These are phyloP conservation scores for Ulota crispa DNA, from an alignment of 225 moss, liverwort and hornwort genomes.

Conservation along the genomic window DNA sequence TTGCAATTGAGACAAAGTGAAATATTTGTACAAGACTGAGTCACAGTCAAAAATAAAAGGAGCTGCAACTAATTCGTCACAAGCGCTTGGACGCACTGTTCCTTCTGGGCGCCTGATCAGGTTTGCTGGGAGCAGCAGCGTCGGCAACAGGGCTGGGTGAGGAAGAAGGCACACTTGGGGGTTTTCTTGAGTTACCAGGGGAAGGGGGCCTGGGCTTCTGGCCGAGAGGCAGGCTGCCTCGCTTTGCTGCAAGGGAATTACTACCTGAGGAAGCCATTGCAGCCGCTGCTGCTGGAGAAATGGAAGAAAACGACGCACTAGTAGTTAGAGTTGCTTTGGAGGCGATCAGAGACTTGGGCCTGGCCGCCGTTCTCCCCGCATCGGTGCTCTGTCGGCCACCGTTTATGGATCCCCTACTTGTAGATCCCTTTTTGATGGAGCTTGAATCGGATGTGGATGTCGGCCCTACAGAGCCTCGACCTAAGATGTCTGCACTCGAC, in stretches of 20 bases:
- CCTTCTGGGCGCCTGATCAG: slow-evolving; percentile 40
- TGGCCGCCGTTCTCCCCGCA: slow-evolving; percentile 15
- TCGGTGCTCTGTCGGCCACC: slow-evolving; percentile 39
- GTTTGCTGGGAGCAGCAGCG: slow-evolving; percentile 28
- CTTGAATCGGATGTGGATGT: slow-evolving; percentile 50
- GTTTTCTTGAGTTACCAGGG: slow-evolving; percentile 40
- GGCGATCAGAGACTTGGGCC: slow-evolving; percentile 28
- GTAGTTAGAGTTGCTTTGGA: slow-evolving; percentile 22
- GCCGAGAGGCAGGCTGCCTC: slow-evolving; percentile 31
- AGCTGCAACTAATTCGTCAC: slow-evolving; percentile 18
- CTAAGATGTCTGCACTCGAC: slow-evolving; percentile 34
- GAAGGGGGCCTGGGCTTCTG: slow-evolving; percentile 32
- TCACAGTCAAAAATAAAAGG: slow-evolving; percentile 16
- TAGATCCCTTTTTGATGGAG: slow-evolving; percentile 45
- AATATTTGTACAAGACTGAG: slow-evolving; percentile 30
- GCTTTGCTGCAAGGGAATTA: slow-evolving; percentile 35
- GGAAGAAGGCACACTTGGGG: slow-evolving; percentile 27
- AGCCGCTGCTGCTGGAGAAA: slow-evolving; percentile 19
- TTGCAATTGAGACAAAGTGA: slow-evolving; percentile 12
- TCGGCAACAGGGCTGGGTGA: slow-evolving; percentile 32
- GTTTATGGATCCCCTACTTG: slow-evolving; percentile 28
- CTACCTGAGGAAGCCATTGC: slow-evolving; percentile 35
- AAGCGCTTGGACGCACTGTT: slow-evolving; percentile 46
- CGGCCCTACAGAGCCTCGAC: slow-evolving; percentile 36
- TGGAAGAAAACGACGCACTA: slow-evolving; percentile 22